Conservation (phyloP, 352 stramenopile genomes). For the Phytopythium oedochilum region DNA sequence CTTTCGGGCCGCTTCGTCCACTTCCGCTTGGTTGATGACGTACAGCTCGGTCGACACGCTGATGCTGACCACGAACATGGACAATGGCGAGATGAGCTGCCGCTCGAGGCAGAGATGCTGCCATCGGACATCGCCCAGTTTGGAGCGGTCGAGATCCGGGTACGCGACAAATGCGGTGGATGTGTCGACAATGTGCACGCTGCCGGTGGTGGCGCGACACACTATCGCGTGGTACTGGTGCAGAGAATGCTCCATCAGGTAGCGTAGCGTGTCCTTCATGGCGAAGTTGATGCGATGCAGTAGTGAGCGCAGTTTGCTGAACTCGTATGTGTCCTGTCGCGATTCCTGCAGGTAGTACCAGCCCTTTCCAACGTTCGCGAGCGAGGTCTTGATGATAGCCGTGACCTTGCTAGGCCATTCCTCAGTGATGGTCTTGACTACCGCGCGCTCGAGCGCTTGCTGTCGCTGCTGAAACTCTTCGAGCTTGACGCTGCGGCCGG, state of each 20-base stretch:
- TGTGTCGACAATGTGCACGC: constrained; percentile 68
- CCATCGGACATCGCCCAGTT: constrained; percentile 72
- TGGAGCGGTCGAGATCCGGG: constrained; percentile 51
- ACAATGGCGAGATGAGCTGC: constrained; percentile 48
- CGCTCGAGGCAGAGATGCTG: constrained; percentile 74
- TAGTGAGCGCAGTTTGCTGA: constrained; percentile 78
- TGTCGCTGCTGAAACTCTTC: constrained; percentile 86
- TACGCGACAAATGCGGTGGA: constrained; percentile 68
- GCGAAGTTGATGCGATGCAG: constrained; percentile 72
- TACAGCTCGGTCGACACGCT: constrained; percentile 62
- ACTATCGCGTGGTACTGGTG: constrained; percentile 74
- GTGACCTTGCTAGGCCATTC: constrained; percentile 79
- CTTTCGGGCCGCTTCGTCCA: constrained; percentile 40
- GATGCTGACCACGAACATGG: constrained; percentile 71
- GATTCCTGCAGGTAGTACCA: constrained; percentile 86
- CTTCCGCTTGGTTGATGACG: constrained; percentile 76
- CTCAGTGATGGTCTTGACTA: constrained; percentile 78
- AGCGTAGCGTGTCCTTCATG: constrained; percentile 83
- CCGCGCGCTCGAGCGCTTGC: constrained; percentile 56
- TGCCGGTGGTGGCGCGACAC: constrained; percentile 35
- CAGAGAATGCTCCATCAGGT: constrained; percentile 66
- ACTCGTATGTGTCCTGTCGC: constrained; percentile 83
- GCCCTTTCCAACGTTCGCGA: constrained; percentile 76
- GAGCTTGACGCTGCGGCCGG: constrained; percentile 68
- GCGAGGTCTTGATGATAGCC: constrained; percentile 57